phyloP scores from a whole-genome alignment of 2,329 filamentous ascomycete genomes.

The Cercospora canescens region DNA sequence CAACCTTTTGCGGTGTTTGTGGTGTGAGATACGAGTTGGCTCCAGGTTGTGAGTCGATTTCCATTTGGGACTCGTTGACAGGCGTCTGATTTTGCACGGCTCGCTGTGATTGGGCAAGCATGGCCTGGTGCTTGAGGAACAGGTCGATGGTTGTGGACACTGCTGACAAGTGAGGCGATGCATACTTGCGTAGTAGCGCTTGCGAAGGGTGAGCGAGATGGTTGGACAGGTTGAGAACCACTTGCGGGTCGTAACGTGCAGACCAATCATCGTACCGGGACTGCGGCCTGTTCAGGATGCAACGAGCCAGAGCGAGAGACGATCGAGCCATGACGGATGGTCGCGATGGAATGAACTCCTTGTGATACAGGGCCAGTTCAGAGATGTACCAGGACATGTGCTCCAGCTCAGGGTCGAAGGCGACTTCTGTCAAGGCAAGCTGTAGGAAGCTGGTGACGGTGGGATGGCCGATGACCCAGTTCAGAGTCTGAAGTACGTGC shows the following conservation, averaged over 20 bases:
- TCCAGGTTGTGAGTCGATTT: conserved; percentile 27
- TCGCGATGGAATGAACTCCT: conserved; percentile 91
- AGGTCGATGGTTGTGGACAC: conserved; percentile 65
- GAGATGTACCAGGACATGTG: conserved; percentile 93
- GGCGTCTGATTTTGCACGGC: conserved; percentile 33
- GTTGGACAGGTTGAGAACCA: conserved; percentile 64
- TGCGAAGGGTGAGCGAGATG: conserved; percentile 67
- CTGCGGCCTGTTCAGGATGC: conserved; percentile 79
- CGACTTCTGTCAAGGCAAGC: conserved; percentile 73
- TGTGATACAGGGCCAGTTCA: conserved; percentile 93
- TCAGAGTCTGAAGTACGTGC: conserved; percentile 96
- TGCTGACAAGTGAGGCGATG: conserved; percentile 63
- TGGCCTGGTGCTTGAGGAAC: conserved; percentile 63
- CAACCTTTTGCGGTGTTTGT: conserved; percentile 77
- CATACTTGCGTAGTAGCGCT: conserved; percentile 68
- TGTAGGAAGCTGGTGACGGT: conserved; percentile 94
- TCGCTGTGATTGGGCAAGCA: conserved; percentile 30
- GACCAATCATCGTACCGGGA: conserved; percentile 72
- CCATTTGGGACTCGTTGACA: conserved; percentile 27
- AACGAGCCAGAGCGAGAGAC: conserved; percentile 80
- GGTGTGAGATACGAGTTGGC: conserved; percentile 58
- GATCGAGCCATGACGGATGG: conserved; percentile 89
- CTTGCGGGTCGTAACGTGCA: conserved; percentile 67
- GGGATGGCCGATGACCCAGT: conserved; percentile 94
- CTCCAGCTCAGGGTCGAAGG: conserved; percentile 82